Base-by-base conservation (phyloP, 306 rosid species). In the Casuarina glauca region DNA sequence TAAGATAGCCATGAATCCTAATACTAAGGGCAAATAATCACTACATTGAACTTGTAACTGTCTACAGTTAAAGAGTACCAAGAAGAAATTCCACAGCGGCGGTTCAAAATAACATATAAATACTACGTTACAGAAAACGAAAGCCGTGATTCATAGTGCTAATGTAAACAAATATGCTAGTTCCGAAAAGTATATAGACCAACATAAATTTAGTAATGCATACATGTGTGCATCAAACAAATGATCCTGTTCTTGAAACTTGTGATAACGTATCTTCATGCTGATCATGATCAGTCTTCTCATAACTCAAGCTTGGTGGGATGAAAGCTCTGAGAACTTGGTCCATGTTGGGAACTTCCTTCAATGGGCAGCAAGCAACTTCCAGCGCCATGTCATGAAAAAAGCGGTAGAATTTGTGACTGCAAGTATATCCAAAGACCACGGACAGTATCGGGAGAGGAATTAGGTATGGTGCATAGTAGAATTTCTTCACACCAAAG, bases 241-340 rank as follows among this genome's bases (percentile, higher is more conserved):
- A 42, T 15, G 95, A 86, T 13, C 80, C 77, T 48, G 88, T 2
- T 81, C 93, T 87, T 0, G 97, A 89, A 70, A 80, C 91, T 13
- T 87, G 89, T 42, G 97, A 88, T 77, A 73, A n/a, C 13, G 97
- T 97, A 76, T 96, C 98, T 77, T 91, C 96, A 36, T 76, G 85
- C 16, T 76, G 87, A 36, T 96, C 94, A 41, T 87, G 93, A 0
- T 91, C 97, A 3, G 69, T 43, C 86, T 89, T 93, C 54, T 91
- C 96, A 38, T 88, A 80, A 77, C 84, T 85, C 93, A 96, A 86
- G 86, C 99, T 88, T 45, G 76, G 88, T 5, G 94, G 97, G 82
- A 96, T 66, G 81, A 82, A 96, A 61, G 96, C 70, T 81, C 88
- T 87, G 72, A 78, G 93, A 46, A 96, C 58, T 67, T 61, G 85